A percentile compares a stretch with the other conserved stretches of the same genome.
phyloP scores from a whole-genome alignment of 2,329 filamentous ascomycete genomes.

The Diaporthe capsici region DNA sequence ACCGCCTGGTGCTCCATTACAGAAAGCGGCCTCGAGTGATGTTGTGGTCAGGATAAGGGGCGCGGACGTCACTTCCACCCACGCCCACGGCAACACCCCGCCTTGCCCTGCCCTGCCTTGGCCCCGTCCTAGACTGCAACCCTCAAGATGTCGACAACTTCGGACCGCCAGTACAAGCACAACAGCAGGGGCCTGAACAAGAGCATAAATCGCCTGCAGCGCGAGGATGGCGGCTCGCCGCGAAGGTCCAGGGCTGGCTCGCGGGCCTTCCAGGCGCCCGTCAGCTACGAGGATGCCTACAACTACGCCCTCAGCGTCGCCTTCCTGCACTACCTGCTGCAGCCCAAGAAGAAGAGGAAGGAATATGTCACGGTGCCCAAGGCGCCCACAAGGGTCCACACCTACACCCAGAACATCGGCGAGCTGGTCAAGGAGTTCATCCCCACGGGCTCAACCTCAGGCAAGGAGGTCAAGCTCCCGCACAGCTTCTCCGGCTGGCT shows the following conservation, averaged over 20 bases:
- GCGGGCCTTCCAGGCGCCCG: slow-evolving; percentile 60
- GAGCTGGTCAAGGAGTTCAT: slow-evolving; percentile 92
- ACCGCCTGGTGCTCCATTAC: slow-evolving; percentile 1
- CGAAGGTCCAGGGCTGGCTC: slow-evolving; percentile 60
- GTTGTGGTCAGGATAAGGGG: slow-evolving; percentile 40
- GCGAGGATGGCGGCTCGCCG: slow-evolving; percentile 51
- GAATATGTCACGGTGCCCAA: slow-evolving; percentile 83
- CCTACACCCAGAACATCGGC: slow-evolving; percentile 75
- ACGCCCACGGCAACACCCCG: slow-evolving; percentile 36
- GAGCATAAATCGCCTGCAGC: slow-evolving; percentile 60
- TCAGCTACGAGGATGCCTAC: slow-evolving; percentile 86
- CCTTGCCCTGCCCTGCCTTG: background rate
- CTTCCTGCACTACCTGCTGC: slow-evolving; percentile 92
- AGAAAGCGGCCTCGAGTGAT: slow-evolving; percentile 31
- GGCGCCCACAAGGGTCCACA: slow-evolving; percentile 72
- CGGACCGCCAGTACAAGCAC: slow-evolving; percentile 61
- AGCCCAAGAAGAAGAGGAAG: slow-evolving; percentile 89
- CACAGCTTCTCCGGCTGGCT: slow-evolving; percentile 66
- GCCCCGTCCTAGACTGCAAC: background rate
- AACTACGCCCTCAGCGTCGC: slow-evolving; percentile 91
- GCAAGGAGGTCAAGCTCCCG: slow-evolving; percentile 69
- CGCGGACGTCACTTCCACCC: slow-evolving; percentile 41
- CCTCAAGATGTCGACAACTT: slow-evolving; percentile 64
- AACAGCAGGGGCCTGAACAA: slow-evolving; percentile 60
- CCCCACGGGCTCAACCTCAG: slow-evolving; percentile 52